Percentiles rank a stretch among this genome's conserved stretches.
Conservation (phyloP, 169 alveolate species). For the Eimeria acervulina region DNA sequence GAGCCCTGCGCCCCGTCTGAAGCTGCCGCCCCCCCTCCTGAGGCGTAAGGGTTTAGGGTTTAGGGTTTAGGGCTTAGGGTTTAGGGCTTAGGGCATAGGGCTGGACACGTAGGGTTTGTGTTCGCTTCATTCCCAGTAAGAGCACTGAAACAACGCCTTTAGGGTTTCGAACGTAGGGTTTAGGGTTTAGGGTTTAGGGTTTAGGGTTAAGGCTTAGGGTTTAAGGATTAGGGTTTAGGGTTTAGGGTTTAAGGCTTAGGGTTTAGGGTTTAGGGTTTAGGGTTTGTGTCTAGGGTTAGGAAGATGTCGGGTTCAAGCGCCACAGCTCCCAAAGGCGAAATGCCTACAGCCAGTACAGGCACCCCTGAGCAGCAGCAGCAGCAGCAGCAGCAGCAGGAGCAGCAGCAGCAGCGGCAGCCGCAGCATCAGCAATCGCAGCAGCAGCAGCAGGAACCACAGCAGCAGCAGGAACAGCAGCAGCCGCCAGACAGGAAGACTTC, state of each 20-base stretch:
- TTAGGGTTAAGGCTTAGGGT: background rate
- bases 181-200: constrained; percentile 18
- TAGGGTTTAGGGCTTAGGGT: background rate
- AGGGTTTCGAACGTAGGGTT: background rate
- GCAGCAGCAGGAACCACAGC: background rate
- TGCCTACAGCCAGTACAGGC: constrained; percentile 61
- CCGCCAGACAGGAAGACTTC: background rate
- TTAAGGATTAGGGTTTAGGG: background rate
- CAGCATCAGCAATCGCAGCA: background rate
- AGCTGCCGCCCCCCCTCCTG: background rate
- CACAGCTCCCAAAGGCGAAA: constrained; percentile 12
- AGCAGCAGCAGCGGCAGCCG: background rate
- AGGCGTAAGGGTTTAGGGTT: constrained; percentile 41
- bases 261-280: background rate
- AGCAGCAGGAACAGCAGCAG: constrained; percentile 31
- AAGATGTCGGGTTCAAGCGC: constrained; percentile 45
- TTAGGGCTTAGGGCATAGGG: background rate
- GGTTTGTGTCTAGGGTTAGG: constrained; percentile 35
- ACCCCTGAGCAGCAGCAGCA: constrained; percentile 55
- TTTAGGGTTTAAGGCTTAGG: background rate
- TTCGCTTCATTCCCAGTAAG: too few species aligned
- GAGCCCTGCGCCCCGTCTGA: constrained; percentile 4
- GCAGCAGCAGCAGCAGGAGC: constrained; percentile 43
- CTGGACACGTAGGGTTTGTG: background rate
- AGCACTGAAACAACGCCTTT: too few species aligned